Evolutionary conservation across 139 green algal genomes (phyloP), one percentile per base, ranked within the genome.

Genomic region (Volvox reticuliferus): DNA sequence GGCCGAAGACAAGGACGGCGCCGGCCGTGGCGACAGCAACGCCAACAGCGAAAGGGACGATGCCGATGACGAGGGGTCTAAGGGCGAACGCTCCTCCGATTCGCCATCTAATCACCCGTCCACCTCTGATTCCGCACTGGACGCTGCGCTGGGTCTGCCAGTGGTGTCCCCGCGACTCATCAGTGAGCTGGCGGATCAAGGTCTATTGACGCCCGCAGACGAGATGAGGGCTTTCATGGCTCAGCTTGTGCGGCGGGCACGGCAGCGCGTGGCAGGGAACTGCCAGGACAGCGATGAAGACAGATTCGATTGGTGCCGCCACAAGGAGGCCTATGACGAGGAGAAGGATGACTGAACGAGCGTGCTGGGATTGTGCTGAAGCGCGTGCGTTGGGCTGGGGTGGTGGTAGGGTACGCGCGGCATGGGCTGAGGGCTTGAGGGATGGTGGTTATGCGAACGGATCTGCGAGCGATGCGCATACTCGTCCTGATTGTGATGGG

Each of bases 181-280:
- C 2, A 16, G 35, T 35, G 32, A 79, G 65, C 82, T 88, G 82
- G 82, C 33, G 32, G 6, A 12, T 1, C 65, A 67, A 67, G 65
- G 82, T 20, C 82, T 88, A 62, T 67, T 88, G 65, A 79, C 65
- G 6, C 82, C 82, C 3, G 82, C 82, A 1, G 82, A 79, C 22
- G 82, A 88, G 82, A 88, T 88, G 82, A 65, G 82, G 12, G 33
- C 32, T 1, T 88, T 44, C 82, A 65, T 88, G 82, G 32, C 82
- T 13, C 6, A 35, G 65, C 35, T 88, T 62, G 82, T 79, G 0
- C 35, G 35, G 22, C 26, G 1, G 65, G 82, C 82, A 67, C 33
- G 78, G 82, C 32, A 18, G 63, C 21, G 5, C 50, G 12, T 88
- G 32, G 19, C 50, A 61, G 55, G 35, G 65, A 28, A 73, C 65